These are phyloP conservation scores for Metschnikowia anglica DNA, from an alignment of 805 yeast species.

Conservation along the genomic window DNA sequence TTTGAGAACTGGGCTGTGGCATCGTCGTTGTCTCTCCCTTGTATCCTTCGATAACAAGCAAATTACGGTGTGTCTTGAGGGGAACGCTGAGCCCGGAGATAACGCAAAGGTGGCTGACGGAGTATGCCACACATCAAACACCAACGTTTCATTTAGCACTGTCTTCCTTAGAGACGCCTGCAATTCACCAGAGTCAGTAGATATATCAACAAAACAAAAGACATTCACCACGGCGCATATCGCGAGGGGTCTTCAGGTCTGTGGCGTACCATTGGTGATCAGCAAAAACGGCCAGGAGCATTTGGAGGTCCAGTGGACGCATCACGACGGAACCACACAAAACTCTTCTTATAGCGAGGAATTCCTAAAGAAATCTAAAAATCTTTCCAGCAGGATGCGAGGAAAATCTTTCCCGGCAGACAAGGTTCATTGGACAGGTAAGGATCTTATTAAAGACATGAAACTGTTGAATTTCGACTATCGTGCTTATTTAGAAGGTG, in stretches of 20 bases:
- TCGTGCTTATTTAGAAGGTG: constrained; percentile 37
- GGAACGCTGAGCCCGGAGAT: constrained; percentile 13
- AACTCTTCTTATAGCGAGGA: constrained; percentile 40
- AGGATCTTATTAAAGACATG: constrained; percentile 25
- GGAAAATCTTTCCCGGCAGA: constrained; percentile 39
- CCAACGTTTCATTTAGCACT: constrained; percentile 41
- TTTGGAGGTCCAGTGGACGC: constrained; percentile 44
- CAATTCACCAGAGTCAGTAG: constrained; percentile 46
- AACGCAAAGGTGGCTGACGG: not conserved
- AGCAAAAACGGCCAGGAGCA: constrained; percentile 22
- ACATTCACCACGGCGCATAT: constrained; percentile 59
- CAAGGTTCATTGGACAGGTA: constrained; percentile 41
- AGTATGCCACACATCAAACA: not conserved
- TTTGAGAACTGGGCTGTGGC: not conserved
- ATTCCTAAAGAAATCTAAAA: constrained; percentile 48
- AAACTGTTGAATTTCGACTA: constrained; percentile 31
- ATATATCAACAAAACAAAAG: constrained; percentile 58
- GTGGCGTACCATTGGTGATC: constrained; percentile 31
- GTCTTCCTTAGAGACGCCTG: constrained; percentile 69
- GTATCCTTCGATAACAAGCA: constrained; percentile 23
- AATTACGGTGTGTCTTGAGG: constrained; percentile 25
- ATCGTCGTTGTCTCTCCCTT: constrained; percentile 5
- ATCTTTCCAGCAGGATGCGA: constrained; percentile 29
- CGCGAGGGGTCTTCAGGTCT: constrained; percentile 36
- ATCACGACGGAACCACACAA: constrained; percentile 25